phyloP scores from a whole-genome alignment of 495 filamentous ascomycete species.

The Penicillium samsonianum region DNA sequence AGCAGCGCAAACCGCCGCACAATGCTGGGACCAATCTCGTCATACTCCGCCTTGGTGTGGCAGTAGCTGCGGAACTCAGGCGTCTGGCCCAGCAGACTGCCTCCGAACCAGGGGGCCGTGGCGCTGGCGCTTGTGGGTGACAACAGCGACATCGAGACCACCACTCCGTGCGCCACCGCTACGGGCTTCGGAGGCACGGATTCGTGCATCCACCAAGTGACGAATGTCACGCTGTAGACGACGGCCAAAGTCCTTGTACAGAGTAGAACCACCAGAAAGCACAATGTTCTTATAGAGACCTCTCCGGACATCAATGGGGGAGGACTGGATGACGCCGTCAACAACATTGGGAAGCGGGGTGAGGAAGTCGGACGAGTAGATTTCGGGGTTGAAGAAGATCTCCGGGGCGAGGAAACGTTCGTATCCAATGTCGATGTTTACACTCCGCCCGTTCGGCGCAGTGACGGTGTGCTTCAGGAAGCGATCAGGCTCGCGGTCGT shows the following conservation, averaged over 20 bases:
- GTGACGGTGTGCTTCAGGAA: slow-evolving; percentile 87
- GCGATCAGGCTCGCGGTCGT: slow-evolving; percentile 85
- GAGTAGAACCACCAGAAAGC: slow-evolving; percentile 89
- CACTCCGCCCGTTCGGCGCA: slow-evolving; percentile 81
- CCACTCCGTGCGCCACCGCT: slow-evolving; percentile 79
- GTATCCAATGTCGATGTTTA: slow-evolving; percentile 91
- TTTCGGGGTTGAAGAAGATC: slow-evolving; percentile 99
- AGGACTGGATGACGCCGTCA: slow-evolving; percentile 94
- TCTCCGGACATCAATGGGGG: slow-evolving; percentile 93
- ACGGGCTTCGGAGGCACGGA: slow-evolving; percentile 85
- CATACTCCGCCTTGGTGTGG: slow-evolving; percentile 96
- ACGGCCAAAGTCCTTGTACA: slow-evolving; percentile 97
- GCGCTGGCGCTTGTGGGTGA: slow-evolving; percentile 92
- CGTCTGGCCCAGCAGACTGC: slow-evolving; percentile 92
- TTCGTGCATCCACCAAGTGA: slow-evolving; percentile 88
- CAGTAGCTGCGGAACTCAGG: slow-evolving; percentile 99
- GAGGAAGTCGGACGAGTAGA: slow-evolving; percentile 96
- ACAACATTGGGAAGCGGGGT: slow-evolving; percentile 93
- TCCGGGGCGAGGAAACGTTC: slow-evolving; percentile 97
- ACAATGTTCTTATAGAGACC: slow-evolving; percentile 99
- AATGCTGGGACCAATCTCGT: slow-evolving; percentile 92
- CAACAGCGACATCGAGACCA: slow-evolving; percentile 93
- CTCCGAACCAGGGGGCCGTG: slow-evolving; percentile 99
- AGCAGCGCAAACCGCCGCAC: slow-evolving; percentile 93
- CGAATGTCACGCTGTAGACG: slow-evolving; percentile 95